Percentiles rank a stretch among this genome's conserved stretches.
Conservation (phyloP, 2,329 filamentous ascomycete species). For the Metarhizium robertsii region DNA sequence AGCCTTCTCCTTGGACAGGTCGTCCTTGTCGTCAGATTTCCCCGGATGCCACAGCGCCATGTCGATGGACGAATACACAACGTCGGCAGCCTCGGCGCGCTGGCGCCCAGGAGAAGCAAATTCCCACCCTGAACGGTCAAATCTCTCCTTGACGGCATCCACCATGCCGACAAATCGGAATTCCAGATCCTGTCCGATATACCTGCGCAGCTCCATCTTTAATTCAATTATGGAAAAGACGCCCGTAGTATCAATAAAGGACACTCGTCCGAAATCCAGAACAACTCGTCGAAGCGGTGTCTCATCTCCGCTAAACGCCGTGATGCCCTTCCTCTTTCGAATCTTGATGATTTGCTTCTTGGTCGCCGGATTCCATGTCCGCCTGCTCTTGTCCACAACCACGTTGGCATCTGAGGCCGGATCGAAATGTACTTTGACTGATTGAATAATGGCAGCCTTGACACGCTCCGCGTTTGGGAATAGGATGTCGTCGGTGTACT, state of each 20-base stretch:
- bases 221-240: conserved; percentile 39
- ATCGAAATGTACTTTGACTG: conserved; percentile 30
- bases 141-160: conserved; percentile 28
- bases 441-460: conserved; percentile 39
- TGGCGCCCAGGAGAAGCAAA: conserved; percentile 20
- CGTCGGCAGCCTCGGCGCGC: conserved; percentile 10
- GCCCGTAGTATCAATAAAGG: conserved; percentile 44
- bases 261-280: conserved; percentile 41
- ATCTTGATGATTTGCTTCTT: conserved; percentile 37
- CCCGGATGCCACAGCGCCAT: conserved; percentile 11
- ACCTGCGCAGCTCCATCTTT: conserved; percentile 36
- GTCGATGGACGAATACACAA: conserved; percentile 12
- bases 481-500: conserved; percentile 47
- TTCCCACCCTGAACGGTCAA: conserved; percentile 28
- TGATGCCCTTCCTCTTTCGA: conserved; percentile 28
- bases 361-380: conserved; percentile 45
- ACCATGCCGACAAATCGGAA: conserved; percentile 40
- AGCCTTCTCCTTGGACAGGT: conserved; percentile 10
- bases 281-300: conserved; percentile 38
- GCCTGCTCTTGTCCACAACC: conserved; percentile 27
- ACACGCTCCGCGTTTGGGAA: conserved; percentile 51
- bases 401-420: conserved; percentile 32
- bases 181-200: conserved; percentile 35
- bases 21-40: conserved; percentile 6
- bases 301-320: conserved; percentile 19